Evolutionary conservation across 306 rosid species (phyloP).

Genomic region (Corylus heterophylla): DNA sequence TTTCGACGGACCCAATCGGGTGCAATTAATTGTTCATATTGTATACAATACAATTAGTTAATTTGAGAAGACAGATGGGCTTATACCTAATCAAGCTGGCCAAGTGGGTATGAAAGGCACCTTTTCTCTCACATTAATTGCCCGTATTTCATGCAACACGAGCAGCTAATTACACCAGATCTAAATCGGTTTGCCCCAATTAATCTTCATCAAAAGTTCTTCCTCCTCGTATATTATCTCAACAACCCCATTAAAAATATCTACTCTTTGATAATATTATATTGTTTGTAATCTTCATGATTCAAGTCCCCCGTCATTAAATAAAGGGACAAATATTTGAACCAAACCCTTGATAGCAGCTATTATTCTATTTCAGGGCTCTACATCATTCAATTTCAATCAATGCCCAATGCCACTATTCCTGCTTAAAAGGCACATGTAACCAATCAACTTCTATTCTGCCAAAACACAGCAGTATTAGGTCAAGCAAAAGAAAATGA

Average conservation of each 20-base stretch:
- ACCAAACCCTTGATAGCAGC: conserved; percentile 1
- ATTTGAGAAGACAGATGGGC: too few relatives aligned
- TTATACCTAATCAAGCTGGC: too few relatives aligned
- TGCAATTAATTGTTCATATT: too few relatives aligned
- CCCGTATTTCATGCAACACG: too few relatives aligned
- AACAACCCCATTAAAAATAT: background rate
- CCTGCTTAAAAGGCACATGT: background rate
- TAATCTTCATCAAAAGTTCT: too few relatives aligned
- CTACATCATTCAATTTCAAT: conserved; percentile 9
- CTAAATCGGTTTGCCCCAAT: too few relatives aligned
- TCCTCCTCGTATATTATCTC: background rate
- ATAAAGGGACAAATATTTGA: background rate
- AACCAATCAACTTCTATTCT: conserved; percentile 18
- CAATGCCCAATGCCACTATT: conserved; percentile 14
- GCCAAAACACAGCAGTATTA: background rate
- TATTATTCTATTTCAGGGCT: too few relatives aligned
- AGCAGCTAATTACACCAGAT: too few relatives aligned
- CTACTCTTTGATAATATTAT: background rate
- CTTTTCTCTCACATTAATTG: too few relatives aligned
- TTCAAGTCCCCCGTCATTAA: background rate
- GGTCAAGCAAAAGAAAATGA: conserved; percentile 20
- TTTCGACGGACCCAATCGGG: too few relatives aligned
- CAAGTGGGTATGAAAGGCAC: too few relatives aligned
- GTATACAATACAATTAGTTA: too few relatives aligned
- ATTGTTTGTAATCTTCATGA: background rate